Percentiles rank a stretch among this genome's conserved stretches.
phyloP scores from a whole-genome alignment of 2,329 filamentous ascomycete species.

The Stagonosporopsis cucurbitacearum region DNA sequence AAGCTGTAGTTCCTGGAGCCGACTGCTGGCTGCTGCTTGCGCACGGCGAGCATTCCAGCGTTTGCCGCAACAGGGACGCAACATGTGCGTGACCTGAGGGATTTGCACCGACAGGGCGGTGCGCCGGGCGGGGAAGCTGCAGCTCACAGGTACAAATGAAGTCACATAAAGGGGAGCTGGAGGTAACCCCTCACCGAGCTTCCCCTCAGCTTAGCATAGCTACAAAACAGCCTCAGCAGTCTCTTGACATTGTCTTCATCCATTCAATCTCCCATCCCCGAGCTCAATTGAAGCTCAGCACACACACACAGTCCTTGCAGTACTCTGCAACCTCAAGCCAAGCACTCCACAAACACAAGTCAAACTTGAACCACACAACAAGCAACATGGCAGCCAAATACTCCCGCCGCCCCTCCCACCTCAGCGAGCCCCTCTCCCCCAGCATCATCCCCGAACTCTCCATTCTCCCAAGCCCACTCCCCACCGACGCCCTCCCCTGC shows the following conservation, averaged over 20 bases:
- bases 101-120: conserved; percentile 21
- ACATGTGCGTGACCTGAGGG: conserved; percentile 43
- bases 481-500: conserved; percentile 34
- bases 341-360: background rate
- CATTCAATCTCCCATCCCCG: background rate
- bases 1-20: background rate
- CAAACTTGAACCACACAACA: conserved; percentile 6
- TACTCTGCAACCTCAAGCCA: no score
- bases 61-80: conserved; percentile 12
- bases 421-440: conserved; percentile 38
- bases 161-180: conserved; percentile 43
- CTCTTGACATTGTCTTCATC: background rate
- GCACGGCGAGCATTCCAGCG: background rate
- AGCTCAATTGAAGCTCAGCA: conserved; percentile 14
- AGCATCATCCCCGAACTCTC: conserved; percentile 42
- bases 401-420: conserved; percentile 37
- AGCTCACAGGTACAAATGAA: conserved; percentile 37
- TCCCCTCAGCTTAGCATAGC: conserved; percentile 28
- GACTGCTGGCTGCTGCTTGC: background rate
- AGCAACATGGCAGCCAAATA: conserved; percentile 36
- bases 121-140: conserved; percentile 33
- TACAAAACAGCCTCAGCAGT: conserved; percentile 4
- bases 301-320: no score
- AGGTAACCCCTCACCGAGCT: conserved; percentile 42
- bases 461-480: conserved; percentile 41